phyloP scores from a whole-genome alignment of 805 yeast species.

The Suhomyces vadensis region DNA sequence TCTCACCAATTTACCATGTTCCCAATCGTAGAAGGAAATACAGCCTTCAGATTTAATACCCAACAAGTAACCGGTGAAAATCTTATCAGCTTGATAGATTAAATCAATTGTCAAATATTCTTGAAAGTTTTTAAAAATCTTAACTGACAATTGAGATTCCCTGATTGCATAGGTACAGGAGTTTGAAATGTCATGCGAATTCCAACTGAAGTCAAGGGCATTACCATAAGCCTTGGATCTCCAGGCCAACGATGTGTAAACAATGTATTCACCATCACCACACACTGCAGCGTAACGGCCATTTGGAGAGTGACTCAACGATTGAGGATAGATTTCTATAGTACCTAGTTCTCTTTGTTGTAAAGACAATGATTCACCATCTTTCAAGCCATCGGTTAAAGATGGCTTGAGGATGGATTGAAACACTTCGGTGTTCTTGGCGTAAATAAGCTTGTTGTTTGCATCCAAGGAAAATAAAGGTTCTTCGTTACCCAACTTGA shows the following conservation, averaged over 20 bases:
- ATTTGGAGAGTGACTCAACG: slow-evolving; percentile 89
- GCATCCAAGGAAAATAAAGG: slow-evolving; percentile 93
- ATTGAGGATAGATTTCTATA: slow-evolving; percentile 88
- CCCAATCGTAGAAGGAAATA: slow-evolving; percentile 93
- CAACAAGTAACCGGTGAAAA: slow-evolving; percentile 86
- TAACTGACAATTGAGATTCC: slow-evolving; percentile 64
- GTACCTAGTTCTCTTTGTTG: slow-evolving; percentile 91
- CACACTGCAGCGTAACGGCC: slow-evolving; percentile 96
- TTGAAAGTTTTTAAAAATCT: slow-evolving; percentile 81
- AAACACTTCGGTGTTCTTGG: slow-evolving; percentile 86
- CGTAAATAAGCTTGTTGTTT: slow-evolving; percentile 87
- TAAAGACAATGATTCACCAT: slow-evolving; percentile 77
- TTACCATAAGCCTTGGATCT: slow-evolving; percentile 91
- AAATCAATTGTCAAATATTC: slow-evolving; percentile 68
- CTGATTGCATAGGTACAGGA: slow-evolving; percentile 72
- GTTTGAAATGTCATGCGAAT: slow-evolving; percentile 73
- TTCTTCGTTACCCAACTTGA: slow-evolving; percentile 89
- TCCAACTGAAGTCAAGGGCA: slow-evolving; percentile 93
- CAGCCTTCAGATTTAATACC: slow-evolving; percentile 85
- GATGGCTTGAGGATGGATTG: slow-evolving; percentile 72
- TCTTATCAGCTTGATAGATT: slow-evolving; percentile 71
- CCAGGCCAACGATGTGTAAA: slow-evolving; percentile 97
- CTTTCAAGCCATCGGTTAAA: slow-evolving; percentile 64
- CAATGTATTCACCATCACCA: slow-evolving; percentile 97
- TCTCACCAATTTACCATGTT: slow-evolving; percentile 76